Evolutionary conservation across 345 rosid genomes (phyloP), one percentile per base, ranked within the genome.

Genomic region (Dipteronia dyeriana): DNA sequence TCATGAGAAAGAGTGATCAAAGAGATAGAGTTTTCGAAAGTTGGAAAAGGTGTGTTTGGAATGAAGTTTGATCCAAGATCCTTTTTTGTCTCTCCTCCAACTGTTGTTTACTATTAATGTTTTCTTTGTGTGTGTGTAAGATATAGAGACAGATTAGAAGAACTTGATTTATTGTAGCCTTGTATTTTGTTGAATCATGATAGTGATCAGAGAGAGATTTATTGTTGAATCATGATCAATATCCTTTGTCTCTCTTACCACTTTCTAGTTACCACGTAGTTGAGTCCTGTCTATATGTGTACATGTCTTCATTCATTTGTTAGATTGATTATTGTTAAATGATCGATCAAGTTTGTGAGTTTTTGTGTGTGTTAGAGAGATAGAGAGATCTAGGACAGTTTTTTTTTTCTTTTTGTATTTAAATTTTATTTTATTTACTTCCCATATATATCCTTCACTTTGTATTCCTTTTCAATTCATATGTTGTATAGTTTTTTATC

Each of bases 31-130:
- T 54, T 63, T 43, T 78, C 29, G 26, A 78, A 83, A 71, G 71
- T 83, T 80, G 82, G 86, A 82, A 85, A 84, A 81, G 75, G 26
- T 84, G 89, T 86, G 85, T 86, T 78, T 81, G 90, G 91, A 87
- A 89, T 88, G 92, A 86, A 84, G 94, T 84, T 89, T 87, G 89
- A 81, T 86, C 94, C 94, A 84, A 91, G 94, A 87, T 91, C 86
- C 63, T 77, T 19, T n/a, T 76, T n/a, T 76, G 53, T 56, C 60
- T 66, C 51, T 49, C 41, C 34, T 23, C 68, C 29, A 13, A 31
- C 64, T 34, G 12, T 78, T 43, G 7, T 20, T 14, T 20, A 38
- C 41, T 11, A 49, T 14, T 49, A 4, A 11, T 7, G 0, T 5
- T 12, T 51, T 73, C 17, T 43, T 0, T 39, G 54, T 39, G 23